A percentile compares a stretch with the other conserved stretches of the same genome.
These are phyloP conservation scores for Kalmusia sp. DNA, from an alignment of 2,329 filamentous ascomycete species.

Conservation along the genomic window DNA sequence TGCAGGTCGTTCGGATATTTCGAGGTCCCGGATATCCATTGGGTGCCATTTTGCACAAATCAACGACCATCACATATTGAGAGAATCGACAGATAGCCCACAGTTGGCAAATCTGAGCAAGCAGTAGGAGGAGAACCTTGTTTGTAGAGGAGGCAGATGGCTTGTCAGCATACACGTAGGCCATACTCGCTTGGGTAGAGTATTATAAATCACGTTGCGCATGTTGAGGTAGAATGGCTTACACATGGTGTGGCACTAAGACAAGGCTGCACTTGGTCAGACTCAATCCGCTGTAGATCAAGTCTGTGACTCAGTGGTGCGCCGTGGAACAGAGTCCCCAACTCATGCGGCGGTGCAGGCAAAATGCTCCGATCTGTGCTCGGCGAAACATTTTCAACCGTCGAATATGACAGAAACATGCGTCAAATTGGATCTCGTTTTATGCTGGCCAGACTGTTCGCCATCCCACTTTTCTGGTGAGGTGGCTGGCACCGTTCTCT, in stretches of 20 bases:
- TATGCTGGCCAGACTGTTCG: background rate
- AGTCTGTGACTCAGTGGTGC: background rate
- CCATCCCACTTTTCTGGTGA: background rate
- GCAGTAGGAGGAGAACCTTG: background rate
- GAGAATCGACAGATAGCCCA: background rate
- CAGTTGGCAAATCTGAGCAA: background rate
- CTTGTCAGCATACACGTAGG: background rate
- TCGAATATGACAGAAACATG: background rate
- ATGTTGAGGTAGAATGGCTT: background rate
- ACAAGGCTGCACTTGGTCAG: background rate
- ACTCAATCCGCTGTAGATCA: background rate
- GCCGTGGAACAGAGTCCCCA: background rate
- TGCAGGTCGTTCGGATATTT: slow-evolving; percentile 9
- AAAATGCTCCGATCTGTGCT: background rate
- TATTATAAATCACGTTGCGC: background rate
- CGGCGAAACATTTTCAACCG: background rate
- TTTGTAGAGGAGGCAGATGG: background rate
- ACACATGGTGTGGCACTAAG: background rate
- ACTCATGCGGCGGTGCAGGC: background rate
- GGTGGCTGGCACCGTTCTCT: background rate
- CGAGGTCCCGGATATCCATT: background rate
- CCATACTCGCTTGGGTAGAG: background rate
- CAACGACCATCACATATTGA: background rate
- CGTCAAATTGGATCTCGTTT: background rate
- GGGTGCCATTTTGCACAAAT: background rate